Base-by-base conservation (phyloP, 495 filamentous ascomycete genomes). In the Aspergillus bridgeri region DNA sequence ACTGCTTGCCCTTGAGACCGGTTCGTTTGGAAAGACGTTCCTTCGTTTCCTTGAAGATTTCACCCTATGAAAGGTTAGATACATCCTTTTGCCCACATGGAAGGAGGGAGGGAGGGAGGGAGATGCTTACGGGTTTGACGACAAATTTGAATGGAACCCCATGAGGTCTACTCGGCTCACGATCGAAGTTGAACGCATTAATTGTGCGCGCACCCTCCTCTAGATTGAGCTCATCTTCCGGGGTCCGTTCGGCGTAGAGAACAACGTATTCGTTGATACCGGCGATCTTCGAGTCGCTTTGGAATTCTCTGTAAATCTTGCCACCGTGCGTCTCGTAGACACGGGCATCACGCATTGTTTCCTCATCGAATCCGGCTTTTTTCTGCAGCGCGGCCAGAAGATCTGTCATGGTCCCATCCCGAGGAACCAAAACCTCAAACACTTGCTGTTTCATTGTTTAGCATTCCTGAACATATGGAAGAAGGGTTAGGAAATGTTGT, bases 1-100 rank as follows among this genome's bases (percentile, higher is more conserved):
- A 94, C 55, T 90, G 90, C 78, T 98, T 98, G 60, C 94, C 94
- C 75, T 96, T 98, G 69, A 99, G 85, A 13, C 92, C 92, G 3
- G 89, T 96, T 49, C 94, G 83, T 67, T 89, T 90, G 63, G 91
- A 90, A 3, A 99, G 79, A 21, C 94, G 85, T 65, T 92, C 86
- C 75, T 92, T 96, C 51, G 94, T 97, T 27, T 98, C 88, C 42
- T 86, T 83, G 75, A 98, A 99, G 38, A 79, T 72, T 67, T 98
- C 94, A 33, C 86, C 89, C 87, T 94, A 57, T 20, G 25, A 17
- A 4, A 21, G 22, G 55, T 77, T 38, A 80, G 66, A 33, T 62
- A 19, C 25, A 22, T 5, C 25, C 13, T 20, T 9, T 17, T n/a
- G n/a, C n/a, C n/a, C 8, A 13, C 9, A 33, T 20, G 13, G 18